phyloP scores from a whole-genome alignment of 176 grass and related monocot genomes.

The Oryza rufipogon region DNA sequence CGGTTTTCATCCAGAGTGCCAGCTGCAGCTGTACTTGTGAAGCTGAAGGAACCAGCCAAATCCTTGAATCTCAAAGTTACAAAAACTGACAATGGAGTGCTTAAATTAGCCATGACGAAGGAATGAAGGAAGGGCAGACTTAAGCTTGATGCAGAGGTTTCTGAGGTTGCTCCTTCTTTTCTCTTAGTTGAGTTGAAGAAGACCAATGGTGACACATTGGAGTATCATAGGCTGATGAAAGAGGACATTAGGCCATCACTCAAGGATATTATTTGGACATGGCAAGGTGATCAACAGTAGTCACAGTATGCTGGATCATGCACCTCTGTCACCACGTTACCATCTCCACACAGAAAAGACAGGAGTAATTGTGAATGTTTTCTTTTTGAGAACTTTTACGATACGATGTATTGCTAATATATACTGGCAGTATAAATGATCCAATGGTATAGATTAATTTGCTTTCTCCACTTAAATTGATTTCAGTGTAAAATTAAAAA shows the following conservation, averaged over 20 bases:
- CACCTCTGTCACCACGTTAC: background rate
- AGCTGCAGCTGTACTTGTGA: conserved; percentile 45
- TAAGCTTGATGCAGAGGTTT: conserved; percentile 66
- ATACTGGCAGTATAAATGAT: too few relatives aligned
- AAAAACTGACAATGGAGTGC: conserved; percentile 62
- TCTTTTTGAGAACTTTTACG: too few relatives aligned
- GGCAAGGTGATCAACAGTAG: conserved; percentile 58
- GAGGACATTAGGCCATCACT: conserved; percentile 49
- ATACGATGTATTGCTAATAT: too few relatives aligned
- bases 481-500: too few relatives aligned
- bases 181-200: conserved; percentile 76
- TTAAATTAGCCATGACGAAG: conserved; percentile 55
- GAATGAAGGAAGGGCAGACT: conserved; percentile 73
- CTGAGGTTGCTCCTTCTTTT: conserved; percentile 56
- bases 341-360: background rate
- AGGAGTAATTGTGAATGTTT: conserved; percentile 4
- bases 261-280: conserved; percentile 71
- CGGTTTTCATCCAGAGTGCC: conserved; percentile 67
- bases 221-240: conserved; percentile 71
- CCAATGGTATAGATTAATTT: too few relatives aligned
- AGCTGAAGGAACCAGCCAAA: conserved; percentile 58
- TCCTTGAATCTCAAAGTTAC: conserved; percentile 57
- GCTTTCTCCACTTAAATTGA: too few relatives aligned
- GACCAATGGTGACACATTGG: conserved; percentile 74
- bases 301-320: background rate